A percentile compares a stretch with the other conserved stretches of the same genome.
Evolutionary conservation across 371 early-diverging fungal genomes (phyloP).

Genomic region (Mortierella sp.): DNA sequence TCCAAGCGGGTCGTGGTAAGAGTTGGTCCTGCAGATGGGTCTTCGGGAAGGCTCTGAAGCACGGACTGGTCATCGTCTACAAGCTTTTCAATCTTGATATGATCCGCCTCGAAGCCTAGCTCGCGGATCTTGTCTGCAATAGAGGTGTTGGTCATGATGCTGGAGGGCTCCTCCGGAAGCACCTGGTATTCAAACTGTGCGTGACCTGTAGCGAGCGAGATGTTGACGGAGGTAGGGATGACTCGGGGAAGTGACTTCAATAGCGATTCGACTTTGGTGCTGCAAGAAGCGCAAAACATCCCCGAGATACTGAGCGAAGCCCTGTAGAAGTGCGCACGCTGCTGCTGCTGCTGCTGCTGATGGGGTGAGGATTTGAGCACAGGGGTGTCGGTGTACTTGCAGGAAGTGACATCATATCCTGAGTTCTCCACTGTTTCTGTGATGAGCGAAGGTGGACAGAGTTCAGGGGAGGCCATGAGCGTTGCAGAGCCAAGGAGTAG

Average conservation of each 20-base stretch:
- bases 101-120: slow-evolving; percentile 64
- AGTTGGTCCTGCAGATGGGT: slow-evolving; percentile 4
- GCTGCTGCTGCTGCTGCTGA: neutral
- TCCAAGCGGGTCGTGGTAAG: slow-evolving; percentile 58
- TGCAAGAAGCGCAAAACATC: slow-evolving; percentile 77
- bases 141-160: slow-evolving; percentile 44
- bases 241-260: slow-evolving; percentile 56
- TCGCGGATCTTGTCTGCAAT: slow-evolving; percentile 59
- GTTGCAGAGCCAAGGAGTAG: slow-evolving; percentile 78
- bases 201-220: slow-evolving; percentile 60
- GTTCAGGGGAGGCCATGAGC: slow-evolving; percentile 47
- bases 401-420: slow-evolving; percentile 66
- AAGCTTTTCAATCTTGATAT: slow-evolving; percentile 56
- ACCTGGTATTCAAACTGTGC: slow-evolving; percentile 56
- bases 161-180: slow-evolving; percentile 6
- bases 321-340: slow-evolving; percentile 17
- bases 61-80: slow-evolving; percentile 26
- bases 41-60: slow-evolving; percentile 23
- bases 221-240: slow-evolving; percentile 48
- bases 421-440: slow-evolving; percentile 62
- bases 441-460: slow-evolving; percentile 54
- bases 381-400: slow-evolving; percentile 20
- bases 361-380: neutral
- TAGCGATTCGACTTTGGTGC: slow-evolving; percentile 63
- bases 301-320: slow-evolving; percentile 62